Evolutionary conservation across 2,329 filamentous ascomycete species (phyloP).

Genomic region (Colletotrichum limetticola): DNA sequence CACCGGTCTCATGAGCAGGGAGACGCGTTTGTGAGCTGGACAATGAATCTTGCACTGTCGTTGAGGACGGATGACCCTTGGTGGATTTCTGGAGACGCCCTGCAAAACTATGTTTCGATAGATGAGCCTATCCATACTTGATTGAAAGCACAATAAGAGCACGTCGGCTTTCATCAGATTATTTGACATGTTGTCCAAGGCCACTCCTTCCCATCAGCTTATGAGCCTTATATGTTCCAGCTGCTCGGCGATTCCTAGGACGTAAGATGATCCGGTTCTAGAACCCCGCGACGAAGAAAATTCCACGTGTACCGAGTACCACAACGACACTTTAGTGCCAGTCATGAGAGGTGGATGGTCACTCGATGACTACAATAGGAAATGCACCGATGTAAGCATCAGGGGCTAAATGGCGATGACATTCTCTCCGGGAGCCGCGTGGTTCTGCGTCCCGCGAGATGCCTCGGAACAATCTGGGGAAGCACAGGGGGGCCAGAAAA

Average conservation of each 20-base stretch:
- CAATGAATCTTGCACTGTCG: not conserved
- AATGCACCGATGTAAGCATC: not conserved
- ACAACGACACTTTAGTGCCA: not conserved
- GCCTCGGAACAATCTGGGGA: conserved; percentile 31
- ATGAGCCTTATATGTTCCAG: no score
- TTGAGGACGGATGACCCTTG: conserved; percentile 12
- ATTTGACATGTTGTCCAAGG: not conserved
- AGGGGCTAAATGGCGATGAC: not conserved
- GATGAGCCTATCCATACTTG: not conserved
- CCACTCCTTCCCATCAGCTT: no score
- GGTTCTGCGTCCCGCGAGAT: not conserved
- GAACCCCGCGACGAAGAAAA: not conserved
- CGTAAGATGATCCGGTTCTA: not conserved
- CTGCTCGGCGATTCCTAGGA: not conserved
- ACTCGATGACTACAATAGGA: not conserved
- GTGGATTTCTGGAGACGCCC: conserved; percentile 3
- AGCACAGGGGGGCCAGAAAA: conserved; percentile 16
- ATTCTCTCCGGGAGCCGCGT: not conserved
- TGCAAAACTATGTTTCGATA: not conserved
- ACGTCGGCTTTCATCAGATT: not conserved
- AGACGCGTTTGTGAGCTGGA: not conserved
- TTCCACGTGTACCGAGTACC: not conserved
- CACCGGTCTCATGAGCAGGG: not conserved
- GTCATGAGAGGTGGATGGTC: not conserved
- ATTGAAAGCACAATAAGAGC: not conserved